Percentiles rank a stretch among this genome's conserved stretches.
Evolutionary conservation across 2,329 filamentous ascomycete species (phyloP).

Genomic region (Ceratocystiopsis sp.): DNA sequence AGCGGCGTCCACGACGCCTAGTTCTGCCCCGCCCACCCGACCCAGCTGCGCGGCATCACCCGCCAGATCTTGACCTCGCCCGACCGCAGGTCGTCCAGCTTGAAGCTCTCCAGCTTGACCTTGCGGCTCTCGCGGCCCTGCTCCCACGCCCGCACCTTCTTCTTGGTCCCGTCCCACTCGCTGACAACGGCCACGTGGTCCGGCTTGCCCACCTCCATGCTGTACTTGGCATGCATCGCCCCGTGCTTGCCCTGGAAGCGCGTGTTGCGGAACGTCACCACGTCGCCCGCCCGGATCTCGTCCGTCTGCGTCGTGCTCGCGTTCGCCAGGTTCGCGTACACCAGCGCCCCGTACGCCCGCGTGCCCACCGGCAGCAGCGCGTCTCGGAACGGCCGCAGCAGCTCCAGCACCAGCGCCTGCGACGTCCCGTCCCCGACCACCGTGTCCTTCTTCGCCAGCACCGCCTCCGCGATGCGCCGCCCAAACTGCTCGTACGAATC

Average conservation of each 20-base stretch:
- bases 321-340: slow-evolving; percentile 91
- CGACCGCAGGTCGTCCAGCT: slow-evolving; percentile 76
- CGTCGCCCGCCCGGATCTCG: slow-evolving; percentile 81
- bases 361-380: slow-evolving; percentile 74
- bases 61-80: slow-evolving; percentile 97
- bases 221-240: slow-evolving; percentile 89
- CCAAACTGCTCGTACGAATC: slow-evolving; percentile 69
- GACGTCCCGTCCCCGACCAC: slow-evolving; percentile 75
- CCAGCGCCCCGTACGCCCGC: slow-evolving; percentile 74
- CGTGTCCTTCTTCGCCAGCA: slow-evolving; percentile 55
- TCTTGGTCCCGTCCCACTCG: slow-evolving; percentile 97
- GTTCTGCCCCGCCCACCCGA: slow-evolving; percentile 62
- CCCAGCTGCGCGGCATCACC: slow-evolving; percentile 80
- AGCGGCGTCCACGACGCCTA: slow-evolving; percentile 17
- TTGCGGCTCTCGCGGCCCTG: slow-evolving; percentile 89
- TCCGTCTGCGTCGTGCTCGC: slow-evolving; percentile 80
- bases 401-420: slow-evolving; percentile 57
- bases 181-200: slow-evolving; percentile 84
- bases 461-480: slow-evolving; percentile 54
- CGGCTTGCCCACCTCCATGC: slow-evolving; percentile 66
- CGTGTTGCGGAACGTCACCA: slow-evolving; percentile 82
- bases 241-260: slow-evolving; percentile 92
- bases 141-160: slow-evolving; percentile 91
- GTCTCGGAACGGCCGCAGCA: slow-evolving; percentile 55
- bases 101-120: slow-evolving; percentile 85